These are phyloP conservation scores for Cladophialophora psammophila DNA, from an alignment of 2,329 filamentous ascomycete species.

Conservation along the genomic window DNA sequence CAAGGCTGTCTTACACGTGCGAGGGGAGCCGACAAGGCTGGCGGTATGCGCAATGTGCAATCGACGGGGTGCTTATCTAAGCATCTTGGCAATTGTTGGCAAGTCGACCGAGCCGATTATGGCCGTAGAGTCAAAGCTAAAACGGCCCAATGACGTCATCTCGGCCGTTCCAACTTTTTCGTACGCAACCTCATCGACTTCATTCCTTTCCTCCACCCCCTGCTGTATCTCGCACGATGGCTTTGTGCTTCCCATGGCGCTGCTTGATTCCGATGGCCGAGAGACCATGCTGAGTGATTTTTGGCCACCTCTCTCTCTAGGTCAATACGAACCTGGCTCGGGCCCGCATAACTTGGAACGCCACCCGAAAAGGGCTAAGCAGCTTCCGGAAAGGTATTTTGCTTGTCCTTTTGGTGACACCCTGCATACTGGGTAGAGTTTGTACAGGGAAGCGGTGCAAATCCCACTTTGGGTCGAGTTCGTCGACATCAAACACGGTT, in stretches of 20 bases:
- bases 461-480: not conserved
- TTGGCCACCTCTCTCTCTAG: not conserved
- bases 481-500: not conserved
- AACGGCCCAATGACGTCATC: not conserved
- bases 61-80: not conserved
- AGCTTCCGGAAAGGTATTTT: not conserved
- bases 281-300: not conserved
- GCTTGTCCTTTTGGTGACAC: not conserved
- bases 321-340: not conserved
- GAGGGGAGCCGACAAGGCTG: constrained; percentile 2
- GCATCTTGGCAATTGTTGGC: not conserved
- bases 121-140: not conserved
- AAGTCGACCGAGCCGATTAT: not conserved
- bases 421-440: not conserved
- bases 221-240: not conserved
- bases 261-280: not conserved
- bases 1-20: not conserved
- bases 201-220: not conserved
- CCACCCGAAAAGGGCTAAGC: not conserved
- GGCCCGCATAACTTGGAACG: not conserved
- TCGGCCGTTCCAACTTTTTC: not conserved
- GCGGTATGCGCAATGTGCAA: not conserved
- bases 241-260: not conserved
- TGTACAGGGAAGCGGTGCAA: not conserved
- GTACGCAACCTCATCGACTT: not conserved